Evolutionary conservation across 108 stramenopile species (phyloP).

Genomic region (Chaetoceros tenuissimus): DNA sequence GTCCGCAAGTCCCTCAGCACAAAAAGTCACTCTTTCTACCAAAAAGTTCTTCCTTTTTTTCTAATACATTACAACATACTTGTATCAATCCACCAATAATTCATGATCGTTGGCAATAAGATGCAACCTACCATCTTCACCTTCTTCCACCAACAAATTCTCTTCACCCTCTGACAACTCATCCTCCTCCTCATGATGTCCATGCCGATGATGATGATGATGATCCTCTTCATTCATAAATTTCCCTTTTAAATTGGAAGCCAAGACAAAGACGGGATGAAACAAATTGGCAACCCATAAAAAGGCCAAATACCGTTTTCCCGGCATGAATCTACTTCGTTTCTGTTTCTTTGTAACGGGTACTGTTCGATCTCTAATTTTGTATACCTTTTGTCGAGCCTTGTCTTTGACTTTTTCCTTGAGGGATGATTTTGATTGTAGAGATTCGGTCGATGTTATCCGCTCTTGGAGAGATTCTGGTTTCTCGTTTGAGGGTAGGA

Average conservation of each 20-base stretch:
- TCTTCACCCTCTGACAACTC: too few species aligned
- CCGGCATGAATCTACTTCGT: background rate
- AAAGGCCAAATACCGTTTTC: background rate
- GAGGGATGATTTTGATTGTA: background rate
- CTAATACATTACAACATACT: too few species aligned
- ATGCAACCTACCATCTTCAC: too few species aligned
- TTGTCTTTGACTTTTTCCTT: background rate
- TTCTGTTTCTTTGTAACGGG: background rate
- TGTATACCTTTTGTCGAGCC: background rate
- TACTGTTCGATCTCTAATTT: background rate
- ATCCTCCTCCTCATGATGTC: background rate
- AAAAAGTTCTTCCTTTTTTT: too few species aligned
- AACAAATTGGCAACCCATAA: background rate
- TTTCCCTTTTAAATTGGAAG: background rate
- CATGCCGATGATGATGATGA: background rate
- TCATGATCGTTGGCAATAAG: too few species aligned
- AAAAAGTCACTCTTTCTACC: too few species aligned
- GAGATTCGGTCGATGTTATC: too few species aligned
- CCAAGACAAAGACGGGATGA: background rate
- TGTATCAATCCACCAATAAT: too few species aligned
- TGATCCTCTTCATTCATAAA: background rate
- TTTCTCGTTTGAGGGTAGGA: too few species aligned
- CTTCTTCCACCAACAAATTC: too few species aligned
- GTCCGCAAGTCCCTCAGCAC: too few species aligned
- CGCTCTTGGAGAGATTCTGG: too few species aligned